Percentiles rank a stretch among this genome's conserved stretches.
These are phyloP conservation scores for Cornus florida DNA, from an alignment of 148 eudicot genomes.

Conservation along the genomic window DNA sequence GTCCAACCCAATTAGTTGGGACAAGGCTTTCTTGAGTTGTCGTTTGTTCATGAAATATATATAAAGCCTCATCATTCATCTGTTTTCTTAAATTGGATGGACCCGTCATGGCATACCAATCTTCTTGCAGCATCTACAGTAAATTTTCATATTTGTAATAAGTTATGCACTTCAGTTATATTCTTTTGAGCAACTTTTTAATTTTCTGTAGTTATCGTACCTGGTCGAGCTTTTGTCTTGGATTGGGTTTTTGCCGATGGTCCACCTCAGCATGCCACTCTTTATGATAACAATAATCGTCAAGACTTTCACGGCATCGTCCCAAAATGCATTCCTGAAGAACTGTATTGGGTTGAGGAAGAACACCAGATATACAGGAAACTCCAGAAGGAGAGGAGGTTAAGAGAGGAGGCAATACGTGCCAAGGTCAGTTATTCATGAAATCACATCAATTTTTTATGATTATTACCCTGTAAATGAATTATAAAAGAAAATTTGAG, in stretches of 20 bases:
- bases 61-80: neutral
- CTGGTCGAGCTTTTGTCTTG: conserved; percentile 73
- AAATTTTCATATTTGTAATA: neutral
- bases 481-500: neutral
- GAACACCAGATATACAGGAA: conserved; percentile 62
- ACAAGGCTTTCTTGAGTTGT: neutral
- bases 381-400: conserved; percentile 77
- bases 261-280: conserved; percentile 74
- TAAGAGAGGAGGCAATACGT: conserved; percentile 62
- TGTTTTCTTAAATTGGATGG: neutral
- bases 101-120: neutral
- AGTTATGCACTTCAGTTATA: conserved; percentile 2
- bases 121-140: neutral
- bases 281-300: conserved; percentile 76
- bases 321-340: conserved; percentile 54
- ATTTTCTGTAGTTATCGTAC: conserved; percentile 68
- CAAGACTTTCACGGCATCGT: conserved; percentile 89
- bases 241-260: conserved; percentile 99
- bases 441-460: neutral
- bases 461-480: neutral
- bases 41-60: neutral
- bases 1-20: neutral
- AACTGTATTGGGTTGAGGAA: conserved; percentile 82
- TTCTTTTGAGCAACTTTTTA: conserved; percentile 7
- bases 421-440: conserved; percentile 61